Base-by-base conservation (phyloP, 257 asterid genomes). In the Capsicum chinense region DNA sequence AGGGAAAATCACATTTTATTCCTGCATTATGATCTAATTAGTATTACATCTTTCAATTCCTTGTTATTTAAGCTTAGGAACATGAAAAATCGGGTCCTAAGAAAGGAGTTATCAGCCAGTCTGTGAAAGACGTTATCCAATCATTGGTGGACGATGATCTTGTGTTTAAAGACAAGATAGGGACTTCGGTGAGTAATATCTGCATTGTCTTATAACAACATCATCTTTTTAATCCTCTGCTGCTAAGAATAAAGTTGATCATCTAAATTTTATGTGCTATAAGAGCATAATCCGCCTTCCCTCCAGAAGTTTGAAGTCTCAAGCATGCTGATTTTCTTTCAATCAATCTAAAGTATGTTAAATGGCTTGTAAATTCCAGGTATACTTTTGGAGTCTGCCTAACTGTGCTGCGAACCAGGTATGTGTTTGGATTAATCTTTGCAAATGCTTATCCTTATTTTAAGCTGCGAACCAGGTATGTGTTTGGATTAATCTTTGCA, bases 391-490 rank as follows among this genome's bases (percentile, higher is more conserved):
- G 98, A 97, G 99, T 85, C 97, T 97, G 83, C 98, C 97, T 76
- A 97, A 99, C 91, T 95, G 98, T 90, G 99, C 98, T 87, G 98
- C 98, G 79, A 97, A 95, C 87, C 99, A 97, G 97, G 99, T 95
- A 13, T 7, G 81, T 13, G 14, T 56, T 76, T 76, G 62, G 66
- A 87, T 73, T 26, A 26, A 26, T 26, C 33, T 62, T 50, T 42
- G 52, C 50, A 81, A 15, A 3, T 64, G 57, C 56, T 35, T 63
- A 68, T 26, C 2, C 67, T 82, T 14, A 67, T 67, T n/a, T n/a
- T n/a, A n/a, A n/a, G 99, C 98, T 87, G 98, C 98, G 79, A 97
- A 95, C 87, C 99, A 97, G 97, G 99, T 95, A 14, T 7, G 81
- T 13, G 14, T 57, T 76, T 76, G 63, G 66, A 87, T 73, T 26